Evolutionary conservation across 202 grass and related monocot species (phyloP).

Genomic region (Setaria italica): DNA sequence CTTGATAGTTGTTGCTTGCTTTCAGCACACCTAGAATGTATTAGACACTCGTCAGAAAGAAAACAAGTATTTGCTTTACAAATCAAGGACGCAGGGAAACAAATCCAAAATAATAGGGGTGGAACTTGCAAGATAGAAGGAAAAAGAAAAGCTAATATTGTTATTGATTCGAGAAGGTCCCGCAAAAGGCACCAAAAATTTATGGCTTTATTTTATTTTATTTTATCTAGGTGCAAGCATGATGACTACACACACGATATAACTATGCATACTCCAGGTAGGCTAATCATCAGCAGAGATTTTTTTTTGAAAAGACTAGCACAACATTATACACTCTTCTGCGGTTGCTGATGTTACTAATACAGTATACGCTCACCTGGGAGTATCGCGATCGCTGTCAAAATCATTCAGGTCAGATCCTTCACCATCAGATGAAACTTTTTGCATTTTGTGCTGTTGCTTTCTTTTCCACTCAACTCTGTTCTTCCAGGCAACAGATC

Average conservation of each 20-base stretch:
- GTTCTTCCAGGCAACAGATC: slow-evolving; percentile 47
- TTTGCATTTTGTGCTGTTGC: slow-evolving; percentile 45
- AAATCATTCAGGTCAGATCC: slow-evolving; percentile 45
- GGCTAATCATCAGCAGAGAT: background rate
- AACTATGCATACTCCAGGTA: background rate
- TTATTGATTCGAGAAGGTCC: background rate
- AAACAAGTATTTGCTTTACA: background rate
- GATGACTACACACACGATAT: slow-evolving; percentile 3
- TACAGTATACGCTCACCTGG: slow-evolving; percentile 12
- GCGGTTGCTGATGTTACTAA: background rate
- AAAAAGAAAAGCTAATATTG: background rate
- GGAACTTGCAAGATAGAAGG: background rate
- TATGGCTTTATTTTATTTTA: background rate
- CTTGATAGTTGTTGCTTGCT: slow-evolving; percentile 65
- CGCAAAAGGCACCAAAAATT: slow-evolving; percentile 3
- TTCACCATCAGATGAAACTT: slow-evolving; percentile 38
- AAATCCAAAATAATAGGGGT: background rate
- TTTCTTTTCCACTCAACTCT: slow-evolving; percentile 48
- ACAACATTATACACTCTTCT: background rate
- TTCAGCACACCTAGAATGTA: slow-evolving; percentile 51
- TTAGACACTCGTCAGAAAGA: slow-evolving; percentile 9
- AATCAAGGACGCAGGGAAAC: background rate
- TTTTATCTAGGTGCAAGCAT: background rate
- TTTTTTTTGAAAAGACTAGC: background rate
- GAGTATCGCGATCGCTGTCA: slow-evolving; percentile 21